Conservation (phyloP, 768 basidiomycete genomes). For the Dioszegia crocea region DNA sequence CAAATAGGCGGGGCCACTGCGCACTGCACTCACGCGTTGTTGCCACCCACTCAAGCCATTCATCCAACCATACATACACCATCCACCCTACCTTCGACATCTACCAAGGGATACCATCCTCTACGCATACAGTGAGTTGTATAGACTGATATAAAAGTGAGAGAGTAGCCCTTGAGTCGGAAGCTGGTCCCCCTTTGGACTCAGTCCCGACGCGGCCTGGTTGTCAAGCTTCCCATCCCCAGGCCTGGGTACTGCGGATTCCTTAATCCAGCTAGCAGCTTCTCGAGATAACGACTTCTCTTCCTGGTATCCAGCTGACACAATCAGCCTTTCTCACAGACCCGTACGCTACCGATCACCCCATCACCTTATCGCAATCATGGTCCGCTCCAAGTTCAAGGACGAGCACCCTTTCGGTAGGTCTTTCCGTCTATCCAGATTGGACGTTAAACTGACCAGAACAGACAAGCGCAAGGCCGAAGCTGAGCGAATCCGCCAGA, state of each 20-base stretch:
- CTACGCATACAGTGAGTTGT: too few relatives aligned
- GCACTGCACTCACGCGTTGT: background rate
- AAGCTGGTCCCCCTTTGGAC: too few relatives aligned
- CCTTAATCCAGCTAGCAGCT: too few relatives aligned
- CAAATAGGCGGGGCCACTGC: background rate
- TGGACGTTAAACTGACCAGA: slow-evolving; percentile 1
- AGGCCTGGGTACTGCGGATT: too few relatives aligned
- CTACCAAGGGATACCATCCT: too few relatives aligned
- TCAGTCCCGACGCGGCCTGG: too few relatives aligned
- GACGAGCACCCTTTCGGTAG: slow-evolving; percentile 97
- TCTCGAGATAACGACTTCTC: too few relatives aligned
- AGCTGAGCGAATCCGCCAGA: slow-evolving; percentile 95
- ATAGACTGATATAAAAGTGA: too few relatives aligned
- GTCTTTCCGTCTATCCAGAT: slow-evolving; percentile 34
- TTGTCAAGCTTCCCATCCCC: too few relatives aligned
- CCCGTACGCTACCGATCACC: slow-evolving; percentile 2
- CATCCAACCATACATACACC: background rate
- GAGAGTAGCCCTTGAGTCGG: too few relatives aligned
- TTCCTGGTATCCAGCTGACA: too few relatives aligned
- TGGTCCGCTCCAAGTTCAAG: slow-evolving; percentile 54
- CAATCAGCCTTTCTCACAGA: background rate
- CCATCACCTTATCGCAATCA: slow-evolving; percentile 9
- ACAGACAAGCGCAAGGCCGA: slow-evolving; percentile 99
- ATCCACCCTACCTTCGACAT: background rate
- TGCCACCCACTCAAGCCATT: slow-evolving; percentile 10